Base-by-base conservation (phyloP, 352 stramenopile genomes). In the Nothophytophthora sp. region DNA sequence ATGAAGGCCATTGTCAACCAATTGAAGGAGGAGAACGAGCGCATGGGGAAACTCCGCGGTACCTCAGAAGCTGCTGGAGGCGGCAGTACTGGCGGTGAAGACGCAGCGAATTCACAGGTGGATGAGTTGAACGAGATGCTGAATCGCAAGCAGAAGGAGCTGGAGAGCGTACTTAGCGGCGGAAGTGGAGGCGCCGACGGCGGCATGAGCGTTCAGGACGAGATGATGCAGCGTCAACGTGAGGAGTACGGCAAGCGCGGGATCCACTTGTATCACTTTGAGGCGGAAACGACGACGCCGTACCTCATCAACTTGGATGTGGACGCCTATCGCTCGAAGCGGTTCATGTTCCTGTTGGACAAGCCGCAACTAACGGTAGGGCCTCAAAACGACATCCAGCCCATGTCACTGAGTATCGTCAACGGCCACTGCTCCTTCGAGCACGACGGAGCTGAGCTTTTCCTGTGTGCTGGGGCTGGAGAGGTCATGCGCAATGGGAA, bases 251-350 rank as follows among this genome's bases (percentile, higher is more conserved):
- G 81, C 34, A 86, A 89, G 55, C 84, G 92, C 25, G 92, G 92
- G 20, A 95, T 98, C 43, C 68, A 82, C 19, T 56, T 98, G 37
- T 90, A 74, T 28, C 82, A 97, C 44, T 98, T 97, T 61, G 92
- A 97, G 51, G 60, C 71, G 16, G 87, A 91, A 13, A 97, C 81
- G 0, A 83, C 42, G 40, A 57, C 72, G 20, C 90, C 90, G 16
- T 96, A 97, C 60, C 77, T 98, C 9, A 90, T 98, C 55, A 98
- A 98, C 58, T 52, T 98, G 25, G 92, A 98, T 53, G 92, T 98
- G 32, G 92, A 98, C 49, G 88, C 86, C 16, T 98, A 98, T 59
- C 81, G 92, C 12, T 93, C 86, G 19, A 82, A 91, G 55, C 88
- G 92, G 20, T 97, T 98, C 57, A 92, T 98, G 82, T 97, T 97